These are phyloP conservation scores for Mycena capillaripes DNA, from an alignment of 768 basidiomycete genomes.

Conservation along the genomic window DNA sequence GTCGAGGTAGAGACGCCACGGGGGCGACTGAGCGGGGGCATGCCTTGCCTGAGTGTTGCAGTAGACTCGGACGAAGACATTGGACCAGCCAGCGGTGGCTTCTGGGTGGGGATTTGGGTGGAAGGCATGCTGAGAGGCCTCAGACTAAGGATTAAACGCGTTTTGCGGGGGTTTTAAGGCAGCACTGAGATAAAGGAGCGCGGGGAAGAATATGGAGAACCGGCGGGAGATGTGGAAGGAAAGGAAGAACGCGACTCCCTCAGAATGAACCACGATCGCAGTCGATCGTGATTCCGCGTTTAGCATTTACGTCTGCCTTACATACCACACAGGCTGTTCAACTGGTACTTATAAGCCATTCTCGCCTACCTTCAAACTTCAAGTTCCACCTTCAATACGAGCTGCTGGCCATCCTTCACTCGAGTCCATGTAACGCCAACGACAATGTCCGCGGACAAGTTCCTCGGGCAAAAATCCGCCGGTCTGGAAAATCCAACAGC, in stretches of 20 bases:
- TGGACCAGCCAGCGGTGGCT: slow-evolving; percentile 11
- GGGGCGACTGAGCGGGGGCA: slow-evolving; percentile 18
- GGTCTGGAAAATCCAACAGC: neutral
- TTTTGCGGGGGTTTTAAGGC: slow-evolving; percentile 23
- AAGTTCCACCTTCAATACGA: neutral
- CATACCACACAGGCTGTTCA: neutral
- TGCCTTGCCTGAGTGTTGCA: slow-evolving; percentile 17
- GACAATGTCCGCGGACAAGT: slow-evolving; percentile 13
- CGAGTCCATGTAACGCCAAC: neutral
- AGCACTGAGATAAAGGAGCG: slow-evolving; percentile 33
- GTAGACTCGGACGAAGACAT: slow-evolving; percentile 33
- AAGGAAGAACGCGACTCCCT: slow-evolving; percentile 1
- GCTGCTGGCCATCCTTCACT: neutral
- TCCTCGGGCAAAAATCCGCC: slow-evolving; percentile 1
- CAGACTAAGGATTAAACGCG: slow-evolving; percentile 11
- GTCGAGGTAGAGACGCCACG: slow-evolving; percentile 33
- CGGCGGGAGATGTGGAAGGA: slow-evolving; percentile 15
- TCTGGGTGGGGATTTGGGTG: slow-evolving; percentile 27
- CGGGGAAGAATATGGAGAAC: slow-evolving; percentile 1
- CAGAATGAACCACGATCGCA: neutral
- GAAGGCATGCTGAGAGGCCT: slow-evolving; percentile 17
- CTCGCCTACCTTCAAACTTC: neutral
- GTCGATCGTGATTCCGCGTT: slow-evolving; percentile 1
- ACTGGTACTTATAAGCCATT: neutral
- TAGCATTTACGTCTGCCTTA: neutral